Conservation (phyloP, 176 grass and related monocot genomes). For the Eremochloa ophiuroides region DNA sequence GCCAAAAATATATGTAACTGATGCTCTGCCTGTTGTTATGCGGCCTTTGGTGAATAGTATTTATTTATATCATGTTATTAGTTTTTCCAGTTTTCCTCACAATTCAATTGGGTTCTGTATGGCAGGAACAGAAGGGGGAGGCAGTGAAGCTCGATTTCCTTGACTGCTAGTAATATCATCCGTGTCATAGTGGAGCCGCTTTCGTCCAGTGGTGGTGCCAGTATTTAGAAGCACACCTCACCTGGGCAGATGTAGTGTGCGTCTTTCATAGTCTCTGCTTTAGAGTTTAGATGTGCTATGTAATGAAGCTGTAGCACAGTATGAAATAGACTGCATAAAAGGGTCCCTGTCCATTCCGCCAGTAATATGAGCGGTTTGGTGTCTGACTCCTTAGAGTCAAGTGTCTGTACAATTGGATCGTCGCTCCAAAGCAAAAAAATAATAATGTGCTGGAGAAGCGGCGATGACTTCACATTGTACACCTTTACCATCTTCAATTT, state of each 20-base stretch:
- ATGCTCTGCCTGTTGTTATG: not conserved
- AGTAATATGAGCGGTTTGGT: conserved; percentile 36
- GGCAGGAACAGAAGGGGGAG: conserved; percentile 28
- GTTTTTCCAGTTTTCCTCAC: not conserved
- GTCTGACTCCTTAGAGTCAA: conserved; percentile 30
- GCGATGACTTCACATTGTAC: conserved; percentile 38
- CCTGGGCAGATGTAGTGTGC: conserved; percentile 51
- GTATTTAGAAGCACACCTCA: conserved; percentile 62
- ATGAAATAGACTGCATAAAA: conserved; percentile 42
- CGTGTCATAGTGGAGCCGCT: conserved; percentile 36
- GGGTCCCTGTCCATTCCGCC: conserved; percentile 33
- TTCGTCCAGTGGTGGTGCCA: conserved; percentile 52
- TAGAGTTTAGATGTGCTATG: conserved; percentile 37
- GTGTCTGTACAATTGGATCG: conserved; percentile 25
- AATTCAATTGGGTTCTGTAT: not conserved
- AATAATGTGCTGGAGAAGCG: conserved; percentile 38
- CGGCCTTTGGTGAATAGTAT: not conserved
- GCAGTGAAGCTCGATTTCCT: conserved; percentile 23
- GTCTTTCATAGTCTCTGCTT: conserved; percentile 23
- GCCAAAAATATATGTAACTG: not conserved
- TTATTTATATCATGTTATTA: conserved; percentile 10
- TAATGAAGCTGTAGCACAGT: conserved; percentile 27
- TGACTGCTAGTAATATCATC: not conserved
- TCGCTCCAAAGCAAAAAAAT: conserved; percentile 39
- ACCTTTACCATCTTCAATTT: conserved; percentile 18